Percentiles rank a stretch among this genome's conserved stretches.
Evolutionary conservation across 768 basidiomycete species (phyloP).

Genomic region (Rhizopogon vesiculosus): DNA sequence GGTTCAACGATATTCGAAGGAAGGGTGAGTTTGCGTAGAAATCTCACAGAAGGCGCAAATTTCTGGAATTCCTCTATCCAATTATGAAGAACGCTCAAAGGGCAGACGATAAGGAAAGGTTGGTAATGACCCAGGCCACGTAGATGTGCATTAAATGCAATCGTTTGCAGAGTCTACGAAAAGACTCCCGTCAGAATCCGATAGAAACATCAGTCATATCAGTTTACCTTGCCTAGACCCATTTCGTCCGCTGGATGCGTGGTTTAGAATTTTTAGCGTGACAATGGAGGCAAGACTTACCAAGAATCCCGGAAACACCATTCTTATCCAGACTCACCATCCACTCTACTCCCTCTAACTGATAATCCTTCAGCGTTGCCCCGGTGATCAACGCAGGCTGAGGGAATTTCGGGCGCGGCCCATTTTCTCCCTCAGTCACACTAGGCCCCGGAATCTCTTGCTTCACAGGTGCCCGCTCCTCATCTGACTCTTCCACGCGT

Average conservation of each 20-base stretch:
- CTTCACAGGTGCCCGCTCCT: constrained; percentile 17
- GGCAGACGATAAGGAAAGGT: constrained; percentile 88
- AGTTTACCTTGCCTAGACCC: constrained; percentile 79
- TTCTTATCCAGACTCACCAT: constrained; percentile 86
- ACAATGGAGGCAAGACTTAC: constrained; percentile 33
- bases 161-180: constrained; percentile 85
- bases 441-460: neutral
- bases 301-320: constrained; percentile 76
- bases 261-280: constrained; percentile 1
- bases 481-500: constrained; percentile 3
- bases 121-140: constrained; percentile 64
- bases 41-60: constrained; percentile 72
- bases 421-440: neutral
- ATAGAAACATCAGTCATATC: neutral
- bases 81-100: constrained; percentile 89
- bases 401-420: constrained; percentile 38
- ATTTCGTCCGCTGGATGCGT: constrained; percentile 78
- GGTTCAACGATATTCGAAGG: neutral
- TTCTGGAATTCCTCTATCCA: constrained; percentile 83
- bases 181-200: constrained; percentile 1
- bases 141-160: constrained; percentile 89
- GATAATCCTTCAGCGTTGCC: constrained; percentile 82
- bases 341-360: constrained; percentile 94
- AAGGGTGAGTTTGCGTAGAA: neutral
- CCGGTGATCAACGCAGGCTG: constrained; percentile 85